These are phyloP conservation scores for Chrysanthemum makinoi DNA, from an alignment of 129 eudicot species.

Conservation along the genomic window DNA sequence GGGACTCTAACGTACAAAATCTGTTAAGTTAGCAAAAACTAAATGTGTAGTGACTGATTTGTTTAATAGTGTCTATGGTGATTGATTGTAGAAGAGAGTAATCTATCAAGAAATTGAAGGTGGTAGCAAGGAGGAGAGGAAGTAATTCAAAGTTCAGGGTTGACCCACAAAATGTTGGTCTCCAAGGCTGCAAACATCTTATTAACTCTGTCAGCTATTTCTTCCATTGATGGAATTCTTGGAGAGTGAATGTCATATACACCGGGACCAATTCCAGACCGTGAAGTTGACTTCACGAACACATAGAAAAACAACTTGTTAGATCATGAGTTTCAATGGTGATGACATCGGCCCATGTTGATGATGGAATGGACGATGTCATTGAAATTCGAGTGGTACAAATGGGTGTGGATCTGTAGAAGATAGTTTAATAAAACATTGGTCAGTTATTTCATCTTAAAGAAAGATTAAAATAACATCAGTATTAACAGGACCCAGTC, in stretches of 20 bases:
- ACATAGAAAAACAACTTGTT: not conserved
- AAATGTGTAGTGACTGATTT: too few relatives aligned
- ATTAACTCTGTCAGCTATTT: not conserved
- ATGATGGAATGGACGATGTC: constrained; percentile 89
- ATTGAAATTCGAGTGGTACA: constrained; percentile 95
- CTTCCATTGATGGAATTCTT: not conserved
- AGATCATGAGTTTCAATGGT: constrained; percentile 41
- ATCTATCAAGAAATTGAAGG: too few relatives aligned
- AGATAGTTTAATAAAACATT: too few relatives aligned
- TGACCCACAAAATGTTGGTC: not conserved
- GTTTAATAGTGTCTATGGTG: too few relatives aligned
- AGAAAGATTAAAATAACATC: too few relatives aligned
- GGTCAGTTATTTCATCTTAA: too few relatives aligned
- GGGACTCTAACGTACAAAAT: too few relatives aligned
- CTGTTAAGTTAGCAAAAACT: too few relatives aligned
- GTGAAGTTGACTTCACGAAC: not conserved
- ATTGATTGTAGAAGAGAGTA: too few relatives aligned
- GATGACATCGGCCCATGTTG: constrained; percentile 92
- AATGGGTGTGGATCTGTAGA: not conserved
- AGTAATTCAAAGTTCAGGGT: not conserved
- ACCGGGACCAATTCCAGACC: not conserved
- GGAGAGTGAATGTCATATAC: not conserved
- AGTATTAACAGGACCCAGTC: constrained; percentile 26
- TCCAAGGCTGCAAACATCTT: not conserved
- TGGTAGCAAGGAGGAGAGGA: too few relatives aligned